Evolutionary conservation across 2,329 filamentous ascomycete species (phyloP).

Genomic region (Monosporascus sp.): DNA sequence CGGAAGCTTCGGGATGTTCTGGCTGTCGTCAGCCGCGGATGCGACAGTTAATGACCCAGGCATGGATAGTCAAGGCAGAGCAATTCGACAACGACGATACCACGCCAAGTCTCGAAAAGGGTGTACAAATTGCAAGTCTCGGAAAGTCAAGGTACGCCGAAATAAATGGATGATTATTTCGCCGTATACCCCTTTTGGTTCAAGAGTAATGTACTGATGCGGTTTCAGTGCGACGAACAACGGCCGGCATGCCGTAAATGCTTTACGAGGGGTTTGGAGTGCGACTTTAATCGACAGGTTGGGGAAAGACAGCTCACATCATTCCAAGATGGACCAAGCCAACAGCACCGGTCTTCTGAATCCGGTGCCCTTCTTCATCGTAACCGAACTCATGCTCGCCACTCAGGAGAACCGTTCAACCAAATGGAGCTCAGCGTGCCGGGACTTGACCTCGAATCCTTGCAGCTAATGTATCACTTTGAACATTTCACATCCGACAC

Average conservation of each 20-base stretch:
- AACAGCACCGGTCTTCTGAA: too few relatives aligned
- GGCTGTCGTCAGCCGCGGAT: too few relatives aligned
- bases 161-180: not conserved
- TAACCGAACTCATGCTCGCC: not conserved
- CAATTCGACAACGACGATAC: conserved; percentile 1
- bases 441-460: not conserved
- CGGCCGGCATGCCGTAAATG: conserved; percentile 5
- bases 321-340: not conserved
- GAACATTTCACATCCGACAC: conserved; percentile 4
- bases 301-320: not conserved
- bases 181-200: not conserved
- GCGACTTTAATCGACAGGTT: not conserved
- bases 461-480: conserved; percentile 5
- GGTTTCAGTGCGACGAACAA: conserved; percentile 3
- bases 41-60: not conserved
- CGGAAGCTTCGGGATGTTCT: too few relatives aligned
- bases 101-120: conserved; percentile 3
- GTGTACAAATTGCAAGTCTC: conserved; percentile 2
- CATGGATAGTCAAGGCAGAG: conserved; percentile 3
- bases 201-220: not conserved
- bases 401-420: not conserved
- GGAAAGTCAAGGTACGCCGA: conserved; percentile 4
- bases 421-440: not conserved
- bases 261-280: not conserved
- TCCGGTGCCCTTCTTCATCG: too few relatives aligned